Percentiles rank a stretch among this genome's conserved stretches.
Conservation (phyloP, 345 rosid genomes). For the Kandelia obovata region DNA sequence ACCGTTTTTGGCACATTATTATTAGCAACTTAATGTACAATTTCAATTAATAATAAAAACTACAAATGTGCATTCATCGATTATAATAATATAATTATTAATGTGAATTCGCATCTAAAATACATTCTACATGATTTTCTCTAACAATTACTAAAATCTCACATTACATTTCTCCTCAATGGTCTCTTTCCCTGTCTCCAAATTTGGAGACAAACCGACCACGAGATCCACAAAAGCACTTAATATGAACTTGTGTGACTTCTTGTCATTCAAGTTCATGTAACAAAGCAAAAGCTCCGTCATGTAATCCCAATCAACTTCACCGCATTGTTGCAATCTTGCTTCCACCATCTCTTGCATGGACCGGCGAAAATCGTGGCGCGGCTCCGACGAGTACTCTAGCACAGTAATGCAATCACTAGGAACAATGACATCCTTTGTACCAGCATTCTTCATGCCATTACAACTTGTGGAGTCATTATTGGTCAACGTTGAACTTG, state of each 20-base stretch:
- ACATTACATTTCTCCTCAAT: slow-evolving; percentile 21
- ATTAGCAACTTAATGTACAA: too few relatives aligned
- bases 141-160: slow-evolving; percentile 3
- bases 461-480: neutral
- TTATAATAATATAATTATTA: too few relatives aligned
- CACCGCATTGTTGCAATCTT: slow-evolving; percentile 28
- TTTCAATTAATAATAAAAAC: too few relatives aligned
- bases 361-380: slow-evolving; percentile 60
- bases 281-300: slow-evolving; percentile 72
- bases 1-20: too few relatives aligned
- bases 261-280: slow-evolving; percentile 67
- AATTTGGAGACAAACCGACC: slow-evolving; percentile 29
- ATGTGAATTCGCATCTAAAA: too few relatives aligned
- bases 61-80: too few relatives aligned
- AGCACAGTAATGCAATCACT: slow-evolving; percentile 62
- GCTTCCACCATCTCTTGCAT: slow-evolving; percentile 77
- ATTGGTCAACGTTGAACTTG: slow-evolving; percentile 31
- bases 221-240: slow-evolving; percentile 76
- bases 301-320: slow-evolving; percentile 81
- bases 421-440: slow-evolving; percentile 25
- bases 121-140: too few relatives aligned
- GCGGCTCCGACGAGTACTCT: slow-evolving; percentile 43
- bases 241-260: slow-evolving; percentile 61
- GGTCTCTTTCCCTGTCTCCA: slow-evolving; percentile 25
- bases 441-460: neutral